These are phyloP conservation scores for Hapsidospora chrysogenum DNA, from an alignment of 495 filamentous ascomycete genomes.

Conservation along the genomic window DNA sequence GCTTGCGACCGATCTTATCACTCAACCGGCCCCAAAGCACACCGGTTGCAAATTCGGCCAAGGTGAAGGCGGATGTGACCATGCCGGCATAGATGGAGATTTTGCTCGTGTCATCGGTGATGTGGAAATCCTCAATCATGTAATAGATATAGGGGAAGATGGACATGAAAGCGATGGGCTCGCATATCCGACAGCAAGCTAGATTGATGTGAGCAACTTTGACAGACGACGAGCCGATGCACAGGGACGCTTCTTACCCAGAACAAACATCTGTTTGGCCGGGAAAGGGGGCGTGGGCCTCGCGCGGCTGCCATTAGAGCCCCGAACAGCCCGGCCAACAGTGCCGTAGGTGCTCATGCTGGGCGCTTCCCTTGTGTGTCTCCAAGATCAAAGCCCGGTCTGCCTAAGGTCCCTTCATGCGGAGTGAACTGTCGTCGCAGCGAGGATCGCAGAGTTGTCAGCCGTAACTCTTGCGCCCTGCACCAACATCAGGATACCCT, in stretches of 20 bases:
- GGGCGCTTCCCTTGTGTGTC: background rate
- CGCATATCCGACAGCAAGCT: slow-evolving; percentile 85
- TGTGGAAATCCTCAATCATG: slow-evolving; percentile 87
- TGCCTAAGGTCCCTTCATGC: too few species aligned
- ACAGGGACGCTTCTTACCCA: slow-evolving; percentile 4
- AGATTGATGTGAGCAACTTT: too few species aligned
- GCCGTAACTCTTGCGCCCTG: too few species aligned
- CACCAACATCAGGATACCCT: too few species aligned
- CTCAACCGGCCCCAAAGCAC: slow-evolving; percentile 88
- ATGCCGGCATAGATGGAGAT: slow-evolving; percentile 89
- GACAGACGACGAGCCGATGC: too few species aligned
- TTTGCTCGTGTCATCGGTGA: slow-evolving; percentile 58
- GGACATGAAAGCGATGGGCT: slow-evolving; percentile 98
- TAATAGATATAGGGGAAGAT: slow-evolving; percentile 98
- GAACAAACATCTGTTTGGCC: slow-evolving; percentile 4
- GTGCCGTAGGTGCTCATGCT: background rate
- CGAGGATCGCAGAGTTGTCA: too few species aligned
- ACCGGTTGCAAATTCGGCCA: slow-evolving; percentile 83
- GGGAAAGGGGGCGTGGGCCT: slow-evolving; percentile 2
- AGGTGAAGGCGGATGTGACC: slow-evolving; percentile 92
- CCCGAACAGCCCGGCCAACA: background rate
- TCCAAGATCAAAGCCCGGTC: too few species aligned
- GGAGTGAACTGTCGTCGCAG: too few species aligned
- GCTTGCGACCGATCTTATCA: slow-evolving; percentile 84
- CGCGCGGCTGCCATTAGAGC: background rate